Evolutionary conservation across 768 basidiomycete genomes (phyloP).

Genomic region (Lyophyllum decastes): DNA sequence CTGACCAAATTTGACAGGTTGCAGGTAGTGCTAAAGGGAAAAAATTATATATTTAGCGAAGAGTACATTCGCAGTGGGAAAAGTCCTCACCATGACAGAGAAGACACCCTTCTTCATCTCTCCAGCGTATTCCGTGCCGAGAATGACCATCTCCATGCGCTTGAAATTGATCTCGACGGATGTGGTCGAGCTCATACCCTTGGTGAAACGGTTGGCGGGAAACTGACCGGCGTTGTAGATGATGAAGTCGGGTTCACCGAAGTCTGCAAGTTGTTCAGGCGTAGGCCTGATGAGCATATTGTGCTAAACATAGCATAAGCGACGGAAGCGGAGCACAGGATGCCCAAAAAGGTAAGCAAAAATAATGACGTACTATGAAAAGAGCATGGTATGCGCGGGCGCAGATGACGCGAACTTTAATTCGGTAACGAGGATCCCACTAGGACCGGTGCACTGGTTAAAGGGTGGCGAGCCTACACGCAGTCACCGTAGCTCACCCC

Average conservation of each 20-base stretch:
- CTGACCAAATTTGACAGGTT: slow-evolving; percentile 98
- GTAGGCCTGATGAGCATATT: slow-evolving; percentile 99
- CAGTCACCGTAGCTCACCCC: slow-evolving; percentile 53
- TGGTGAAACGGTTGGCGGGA: slow-evolving; percentile 99
- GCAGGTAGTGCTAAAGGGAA: slow-evolving; percentile 80
- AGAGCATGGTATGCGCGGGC: slow-evolving; percentile 98
- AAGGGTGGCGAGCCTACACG: slow-evolving; percentile 5
- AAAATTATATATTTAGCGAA: slow-evolving; percentile 14
- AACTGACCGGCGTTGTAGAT: slow-evolving; percentile 99
- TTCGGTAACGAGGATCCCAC: slow-evolving; percentile 99
- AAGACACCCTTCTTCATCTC: slow-evolving; percentile 99
- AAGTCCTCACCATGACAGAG: slow-evolving; percentile 81
- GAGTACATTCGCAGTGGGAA: background rate
- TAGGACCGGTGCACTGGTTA: slow-evolving; percentile 26
- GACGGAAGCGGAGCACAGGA: slow-evolving; percentile 13
- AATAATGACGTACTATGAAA: slow-evolving; percentile 81
- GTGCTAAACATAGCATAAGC: slow-evolving; percentile 53
- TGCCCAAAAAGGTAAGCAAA: slow-evolving; percentile 10
- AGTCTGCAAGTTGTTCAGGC: slow-evolving; percentile 87
- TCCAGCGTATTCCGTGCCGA: slow-evolving; percentile 96
- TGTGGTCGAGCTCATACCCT: slow-evolving; percentile 99
- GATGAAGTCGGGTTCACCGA: slow-evolving; percentile 98
- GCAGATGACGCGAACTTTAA: slow-evolving; percentile 99
- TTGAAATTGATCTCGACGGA: slow-evolving; percentile 99
- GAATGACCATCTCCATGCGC: slow-evolving; percentile 99